These are phyloP conservation scores for Lepraria neglecta DNA, from an alignment of 495 filamentous ascomycete genomes.

Conservation along the genomic window DNA sequence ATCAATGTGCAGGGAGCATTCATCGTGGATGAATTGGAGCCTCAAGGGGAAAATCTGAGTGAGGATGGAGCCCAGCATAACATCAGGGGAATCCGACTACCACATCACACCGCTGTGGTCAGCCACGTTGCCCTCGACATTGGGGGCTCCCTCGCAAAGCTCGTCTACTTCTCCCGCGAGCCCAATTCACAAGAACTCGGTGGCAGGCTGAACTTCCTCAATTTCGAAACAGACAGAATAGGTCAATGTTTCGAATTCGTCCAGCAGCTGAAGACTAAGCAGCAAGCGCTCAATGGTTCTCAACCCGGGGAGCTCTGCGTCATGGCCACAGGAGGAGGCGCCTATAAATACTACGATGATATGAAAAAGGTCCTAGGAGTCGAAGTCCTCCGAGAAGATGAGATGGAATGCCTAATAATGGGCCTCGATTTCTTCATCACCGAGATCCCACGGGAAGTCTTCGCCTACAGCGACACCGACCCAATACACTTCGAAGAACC, in stretches of 20 bases:
- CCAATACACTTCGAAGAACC: constrained; percentile 79
- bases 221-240: constrained; percentile 90
- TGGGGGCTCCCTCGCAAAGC: constrained; percentile 87
- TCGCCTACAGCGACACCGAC: constrained; percentile 83
- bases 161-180: constrained; percentile 95
- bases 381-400: constrained; percentile 85
- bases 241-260: constrained; percentile 89
- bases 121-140: constrained; percentile 98
- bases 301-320: constrained; percentile 64
- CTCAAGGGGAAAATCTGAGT: constrained; percentile 40
- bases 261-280: constrained; percentile 69
- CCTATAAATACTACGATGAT: constrained; percentile 91
- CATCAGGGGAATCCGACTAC: constrained; percentile 87
- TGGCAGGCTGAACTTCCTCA: constrained; percentile 87
- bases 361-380: constrained; percentile 74
- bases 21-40: constrained; percentile 73
- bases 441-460: constrained; percentile 92
- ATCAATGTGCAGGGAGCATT: constrained; percentile 96
- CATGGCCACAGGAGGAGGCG: constrained; percentile 91
- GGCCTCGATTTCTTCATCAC: constrained; percentile 99
- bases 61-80: constrained; percentile 64
- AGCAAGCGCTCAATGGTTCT: constrained; percentile 64
- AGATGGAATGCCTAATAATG: constrained; percentile 98
- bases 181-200: constrained; percentile 69
- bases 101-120: constrained; percentile 85